These are phyloP conservation scores for Pestalotiopsis sp. DNA, from an alignment of 2,329 filamentous ascomycete genomes.

Conservation along the genomic window DNA sequence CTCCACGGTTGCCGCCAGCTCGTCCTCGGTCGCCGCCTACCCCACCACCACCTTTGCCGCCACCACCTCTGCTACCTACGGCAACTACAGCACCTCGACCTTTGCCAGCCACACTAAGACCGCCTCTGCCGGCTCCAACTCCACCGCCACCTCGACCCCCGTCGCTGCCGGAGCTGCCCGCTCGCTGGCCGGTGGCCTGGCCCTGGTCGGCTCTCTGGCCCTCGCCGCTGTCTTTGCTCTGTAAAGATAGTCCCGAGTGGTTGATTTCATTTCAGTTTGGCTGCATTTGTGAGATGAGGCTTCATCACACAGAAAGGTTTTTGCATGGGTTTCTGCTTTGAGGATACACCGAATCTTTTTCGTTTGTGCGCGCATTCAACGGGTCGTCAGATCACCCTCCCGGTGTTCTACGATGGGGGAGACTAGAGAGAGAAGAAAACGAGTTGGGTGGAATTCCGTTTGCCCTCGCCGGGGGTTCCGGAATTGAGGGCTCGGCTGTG, in stretches of 20 bases:
- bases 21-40: constrained; percentile 22
- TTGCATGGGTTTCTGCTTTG: neutral
- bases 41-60: constrained; percentile 34
- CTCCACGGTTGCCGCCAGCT: constrained; percentile 15
- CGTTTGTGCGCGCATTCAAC: neutral
- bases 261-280: neutral
- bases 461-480: neutral
- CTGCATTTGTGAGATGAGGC: neutral
- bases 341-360: neutral
- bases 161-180: neutral
- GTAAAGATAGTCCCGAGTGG: neutral
- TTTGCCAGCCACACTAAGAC: constrained; percentile 23
- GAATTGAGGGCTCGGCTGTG: neutral
- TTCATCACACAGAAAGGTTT: neutral
- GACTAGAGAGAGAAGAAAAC: neutral
- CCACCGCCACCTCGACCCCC: neutral
- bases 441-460: neutral
- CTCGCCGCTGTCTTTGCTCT: neutral
- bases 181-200: neutral
- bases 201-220: neutral
- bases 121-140: constrained; percentile 20
- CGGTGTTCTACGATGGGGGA: neutral
- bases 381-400: neutral
- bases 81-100: constrained; percentile 37
- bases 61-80: constrained; percentile 32